A percentile compares a stretch with the other conserved stretches of the same genome.
These are phyloP conservation scores for Umbelopsis sp. DNA, from an alignment of 371 early-diverging fungal genomes.

Conservation along the genomic window DNA sequence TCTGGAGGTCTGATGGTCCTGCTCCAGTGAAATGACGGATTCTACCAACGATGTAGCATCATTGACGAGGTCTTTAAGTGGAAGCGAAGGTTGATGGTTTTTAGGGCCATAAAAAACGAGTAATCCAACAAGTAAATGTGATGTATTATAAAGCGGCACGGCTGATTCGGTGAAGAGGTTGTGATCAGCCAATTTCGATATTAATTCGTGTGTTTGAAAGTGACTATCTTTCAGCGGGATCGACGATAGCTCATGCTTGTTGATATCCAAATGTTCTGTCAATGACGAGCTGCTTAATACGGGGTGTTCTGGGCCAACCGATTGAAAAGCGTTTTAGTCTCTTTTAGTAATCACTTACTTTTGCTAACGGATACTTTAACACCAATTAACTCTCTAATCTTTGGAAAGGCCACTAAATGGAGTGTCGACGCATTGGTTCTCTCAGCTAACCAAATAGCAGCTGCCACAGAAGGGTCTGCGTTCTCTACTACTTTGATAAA, in stretches of 20 bases:
- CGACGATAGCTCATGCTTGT: not conserved
- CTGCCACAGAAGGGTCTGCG: not conserved
- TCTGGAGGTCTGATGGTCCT: not conserved
- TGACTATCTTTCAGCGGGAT: not conserved
- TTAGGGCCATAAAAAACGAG: not conserved
- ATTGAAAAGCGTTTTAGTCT: no score
- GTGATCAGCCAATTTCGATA: not conserved
- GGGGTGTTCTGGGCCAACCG: not conserved
- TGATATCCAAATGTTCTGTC: not conserved
- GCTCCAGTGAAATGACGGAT: slow-evolving; percentile 4
- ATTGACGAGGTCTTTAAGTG: not conserved
- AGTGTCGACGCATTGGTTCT: not conserved
- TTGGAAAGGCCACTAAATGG: slow-evolving; percentile 2
- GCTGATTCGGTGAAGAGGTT: not conserved
- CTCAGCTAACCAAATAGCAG: slow-evolving; percentile 11
- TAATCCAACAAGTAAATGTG: not conserved
- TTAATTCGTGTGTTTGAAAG: slow-evolving; percentile 7
- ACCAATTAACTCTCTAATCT: not conserved
- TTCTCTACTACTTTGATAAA: slow-evolving; percentile 16
- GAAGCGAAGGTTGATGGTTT: not conserved
- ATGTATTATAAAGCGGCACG: not conserved
- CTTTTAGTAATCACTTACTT: not conserved
- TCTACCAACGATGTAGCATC: slow-evolving; percentile 6
- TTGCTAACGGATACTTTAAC: not conserved
- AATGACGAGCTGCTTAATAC: not conserved